phyloP scores from a whole-genome alignment of 2,329 filamentous ascomycete genomes.

The Neofusicoccum cordaticola region DNA sequence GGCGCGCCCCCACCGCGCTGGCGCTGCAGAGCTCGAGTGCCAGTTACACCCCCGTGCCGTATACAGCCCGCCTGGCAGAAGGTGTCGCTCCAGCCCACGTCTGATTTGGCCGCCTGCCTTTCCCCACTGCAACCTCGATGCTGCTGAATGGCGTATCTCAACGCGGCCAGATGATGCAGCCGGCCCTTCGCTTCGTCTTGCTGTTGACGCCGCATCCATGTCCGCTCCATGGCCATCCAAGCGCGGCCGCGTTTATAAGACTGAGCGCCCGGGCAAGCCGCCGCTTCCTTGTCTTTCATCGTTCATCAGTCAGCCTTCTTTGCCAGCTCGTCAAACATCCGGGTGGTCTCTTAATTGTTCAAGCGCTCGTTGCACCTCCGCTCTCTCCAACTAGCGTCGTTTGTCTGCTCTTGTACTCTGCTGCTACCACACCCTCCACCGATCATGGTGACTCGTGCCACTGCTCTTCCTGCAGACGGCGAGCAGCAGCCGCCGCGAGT shows the following conservation, averaged over 20 bases:
- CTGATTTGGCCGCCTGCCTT: slow-evolving; percentile 16
- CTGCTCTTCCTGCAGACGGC: slow-evolving; percentile 8
- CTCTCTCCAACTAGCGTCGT: slow-evolving; percentile 10
- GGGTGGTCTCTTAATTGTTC: not conserved
- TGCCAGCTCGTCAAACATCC: not conserved
- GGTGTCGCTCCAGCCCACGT: slow-evolving; percentile 4
- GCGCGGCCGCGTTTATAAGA: slow-evolving; percentile 8
- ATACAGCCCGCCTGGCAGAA: slow-evolving; percentile 17
- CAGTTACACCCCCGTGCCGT: slow-evolving; percentile 17
- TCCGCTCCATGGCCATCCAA: not conserved
- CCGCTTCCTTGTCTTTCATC: slow-evolving; percentile 5
- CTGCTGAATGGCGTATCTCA: slow-evolving; percentile 15
- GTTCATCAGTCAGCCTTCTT: slow-evolving; percentile 4
- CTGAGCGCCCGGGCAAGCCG: not conserved
- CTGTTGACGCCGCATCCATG: slow-evolving; percentile 4
- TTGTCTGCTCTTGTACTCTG: slow-evolving; percentile 10
- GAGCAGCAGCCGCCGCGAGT: slow-evolving; percentile 8
- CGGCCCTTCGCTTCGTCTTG: slow-evolving; percentile 13
- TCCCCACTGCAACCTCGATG: slow-evolving; percentile 17
- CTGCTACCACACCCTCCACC: slow-evolving; percentile 5
- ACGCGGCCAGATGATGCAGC: slow-evolving; percentile 16
- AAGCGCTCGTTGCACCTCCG: slow-evolving; percentile 9
- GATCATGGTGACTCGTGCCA: slow-evolving; percentile 15
- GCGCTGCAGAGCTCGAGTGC: slow-evolving; percentile 3
- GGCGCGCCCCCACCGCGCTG: slow-evolving; percentile 13